A percentile compares a stretch with the other conserved stretches of the same genome.
phyloP scores from a whole-genome alignment of 2,329 filamentous ascomycete genomes.

The Cylindrodendrum hubeiense region DNA sequence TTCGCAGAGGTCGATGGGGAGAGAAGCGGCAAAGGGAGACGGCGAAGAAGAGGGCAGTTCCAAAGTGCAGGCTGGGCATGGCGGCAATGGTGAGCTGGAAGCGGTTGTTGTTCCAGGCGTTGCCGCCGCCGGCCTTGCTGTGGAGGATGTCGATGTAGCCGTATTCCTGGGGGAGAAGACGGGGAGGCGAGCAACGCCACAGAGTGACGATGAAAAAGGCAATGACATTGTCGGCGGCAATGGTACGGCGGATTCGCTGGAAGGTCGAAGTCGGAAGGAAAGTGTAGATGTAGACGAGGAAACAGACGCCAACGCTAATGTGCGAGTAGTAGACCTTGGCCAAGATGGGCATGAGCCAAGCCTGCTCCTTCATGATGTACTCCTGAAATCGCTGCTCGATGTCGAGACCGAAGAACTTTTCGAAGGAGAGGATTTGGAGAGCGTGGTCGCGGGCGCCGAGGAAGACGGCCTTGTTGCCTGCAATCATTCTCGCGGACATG shows the following conservation, averaged over 20 bases:
- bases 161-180: slow-evolving; percentile 59
- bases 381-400: slow-evolving; percentile 55
- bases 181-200: slow-evolving; percentile 62
- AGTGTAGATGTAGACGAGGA: slow-evolving; percentile 62
- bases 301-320: slow-evolving; percentile 58
- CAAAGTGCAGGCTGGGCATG: slow-evolving; percentile 63
- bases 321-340: slow-evolving; percentile 60
- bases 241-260: slow-evolving; percentile 57
- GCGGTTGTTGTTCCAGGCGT: slow-evolving; percentile 58
- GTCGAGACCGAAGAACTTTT: slow-evolving; percentile 52
- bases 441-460: slow-evolving; percentile 54
- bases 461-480: slow-evolving; percentile 53
- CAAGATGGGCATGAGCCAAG: slow-evolving; percentile 54
- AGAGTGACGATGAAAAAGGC: slow-evolving; percentile 61
- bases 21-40: slow-evolving; percentile 53
- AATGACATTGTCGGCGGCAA: slow-evolving; percentile 61
- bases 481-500: slow-evolving; percentile 55
- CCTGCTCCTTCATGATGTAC: slow-evolving; percentile 51
- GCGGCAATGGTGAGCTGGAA: slow-evolving; percentile 62
- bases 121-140: slow-evolving; percentile 40
- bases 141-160: slow-evolving; percentile 62
- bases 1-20: slow-evolving; percentile 52
- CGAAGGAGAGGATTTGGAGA: slow-evolving; percentile 53
- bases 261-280: slow-evolving; percentile 55
- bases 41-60: slow-evolving; percentile 53